These are phyloP conservation scores for Candida ovalis DNA, from an alignment of 805 yeast genomes.

Conservation along the genomic window DNA sequence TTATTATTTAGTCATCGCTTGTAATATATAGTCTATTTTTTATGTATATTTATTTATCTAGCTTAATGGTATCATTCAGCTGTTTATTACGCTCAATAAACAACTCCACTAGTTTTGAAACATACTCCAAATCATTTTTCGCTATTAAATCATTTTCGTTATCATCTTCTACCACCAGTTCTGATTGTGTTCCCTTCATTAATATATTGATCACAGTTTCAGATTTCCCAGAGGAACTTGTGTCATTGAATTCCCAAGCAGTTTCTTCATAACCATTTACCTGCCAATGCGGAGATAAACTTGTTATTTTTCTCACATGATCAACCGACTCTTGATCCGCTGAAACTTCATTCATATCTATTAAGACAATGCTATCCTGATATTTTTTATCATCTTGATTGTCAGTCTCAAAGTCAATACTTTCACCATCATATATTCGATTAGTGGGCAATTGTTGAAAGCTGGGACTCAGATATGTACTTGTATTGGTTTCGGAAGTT, in stretches of 20 bases:
- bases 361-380: slow-evolving; percentile 6
- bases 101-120: slow-evolving; percentile 16
- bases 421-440: slow-evolving; percentile 11
- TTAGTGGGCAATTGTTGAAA: not conserved
- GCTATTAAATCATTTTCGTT: slow-evolving; percentile 17
- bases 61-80: slow-evolving; percentile 5
- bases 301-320: slow-evolving; percentile 6
- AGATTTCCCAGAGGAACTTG: slow-evolving; percentile 2
- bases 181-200: slow-evolving; percentile 21
- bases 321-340: not conserved
- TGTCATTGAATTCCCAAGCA: slow-evolving; percentile 17
- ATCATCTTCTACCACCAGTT: slow-evolving; percentile 19
- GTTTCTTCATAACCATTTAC: slow-evolving; percentile 3
- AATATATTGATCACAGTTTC: slow-evolving; percentile 7
- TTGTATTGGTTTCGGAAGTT: not conserved
- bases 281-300: slow-evolving; percentile 15
- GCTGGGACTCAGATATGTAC: slow-evolving; percentile 1
- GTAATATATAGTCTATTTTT: not conserved
- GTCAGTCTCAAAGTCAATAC: slow-evolving; percentile 6
- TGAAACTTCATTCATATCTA: slow-evolving; percentile 9
- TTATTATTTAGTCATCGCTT: not conserved
- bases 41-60: not conserved
- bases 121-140: slow-evolving; percentile 20
- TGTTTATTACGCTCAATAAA: slow-evolving; percentile 23
- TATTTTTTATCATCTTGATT: slow-evolving; percentile 2